Percentiles rank a stretch among this genome's conserved stretches.
Conservation (phyloP, 2,329 filamentous ascomycete genomes). For the Alternaria sp. region DNA sequence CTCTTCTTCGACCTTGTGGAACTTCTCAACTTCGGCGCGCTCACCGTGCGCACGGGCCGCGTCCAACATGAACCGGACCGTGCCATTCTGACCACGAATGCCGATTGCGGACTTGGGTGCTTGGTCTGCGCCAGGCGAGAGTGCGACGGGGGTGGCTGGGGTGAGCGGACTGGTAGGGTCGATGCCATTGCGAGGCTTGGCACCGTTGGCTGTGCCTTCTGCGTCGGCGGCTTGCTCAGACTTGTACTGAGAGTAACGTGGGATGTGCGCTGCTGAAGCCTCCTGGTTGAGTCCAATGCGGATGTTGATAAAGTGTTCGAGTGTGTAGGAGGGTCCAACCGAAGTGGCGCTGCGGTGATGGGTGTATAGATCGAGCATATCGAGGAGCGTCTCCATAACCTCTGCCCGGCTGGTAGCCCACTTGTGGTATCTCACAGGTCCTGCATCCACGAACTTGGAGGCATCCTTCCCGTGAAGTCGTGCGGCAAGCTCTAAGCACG, state of each 20-base stretch:
- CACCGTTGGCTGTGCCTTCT: slow-evolving; percentile 27
- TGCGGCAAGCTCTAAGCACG: slow-evolving; percentile 79
- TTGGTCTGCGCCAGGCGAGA: slow-evolving; percentile 43
- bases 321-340: slow-evolving; percentile 73
- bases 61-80: slow-evolving; percentile 89
- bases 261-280: slow-evolving; percentile 66
- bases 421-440: slow-evolving; percentile 54
- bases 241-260: slow-evolving; percentile 64
- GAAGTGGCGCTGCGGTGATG: slow-evolving; percentile 78
- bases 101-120: slow-evolving; percentile 47
- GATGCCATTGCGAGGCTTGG: slow-evolving; percentile 44
- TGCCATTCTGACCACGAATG: slow-evolving; percentile 66
- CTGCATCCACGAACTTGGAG: slow-evolving; percentile 54
- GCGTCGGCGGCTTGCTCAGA: slow-evolving; percentile 33
- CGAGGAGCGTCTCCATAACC: slow-evolving; percentile 77
- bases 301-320: slow-evolving; percentile 82
- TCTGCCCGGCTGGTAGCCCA: slow-evolving; percentile 55
- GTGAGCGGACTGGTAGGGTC: slow-evolving; percentile 42
- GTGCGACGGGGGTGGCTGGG: slow-evolving; percentile 55
- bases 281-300: slow-evolving; percentile 88
- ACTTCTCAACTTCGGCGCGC: slow-evolving; percentile 69
- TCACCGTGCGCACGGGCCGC: slow-evolving; percentile 76
- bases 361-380: slow-evolving; percentile 90
- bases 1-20: slow-evolving; percentile 76
- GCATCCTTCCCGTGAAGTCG: slow-evolving; percentile 67